Evolutionary conservation across 139 green algal genomes (phyloP).

Genomic region (Edaphochlamys debaryana): DNA sequence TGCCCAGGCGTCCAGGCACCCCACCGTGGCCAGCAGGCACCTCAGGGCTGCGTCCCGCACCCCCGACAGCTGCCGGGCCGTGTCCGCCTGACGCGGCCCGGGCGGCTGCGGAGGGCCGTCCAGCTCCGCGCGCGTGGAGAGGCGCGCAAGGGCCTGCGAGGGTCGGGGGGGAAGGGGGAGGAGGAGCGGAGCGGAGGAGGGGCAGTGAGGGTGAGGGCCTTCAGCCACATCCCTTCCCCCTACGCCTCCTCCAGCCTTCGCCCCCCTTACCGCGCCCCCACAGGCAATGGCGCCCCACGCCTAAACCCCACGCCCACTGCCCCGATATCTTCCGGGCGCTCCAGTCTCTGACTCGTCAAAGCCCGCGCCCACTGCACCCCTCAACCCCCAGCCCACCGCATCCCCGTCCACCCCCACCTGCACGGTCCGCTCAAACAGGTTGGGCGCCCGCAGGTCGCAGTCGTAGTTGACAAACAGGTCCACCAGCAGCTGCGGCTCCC

Average conservation of each 20-base stretch:
- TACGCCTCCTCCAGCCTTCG: too few relatives aligned
- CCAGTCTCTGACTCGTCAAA: too few relatives aligned
- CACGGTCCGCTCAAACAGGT: conserved; percentile 87
- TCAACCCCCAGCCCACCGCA: too few relatives aligned
- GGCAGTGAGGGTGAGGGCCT: too few relatives aligned
- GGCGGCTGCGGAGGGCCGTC: conserved; percentile 16
- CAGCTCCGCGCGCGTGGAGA: conserved; percentile 41
- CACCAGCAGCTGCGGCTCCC: conserved; percentile 78
- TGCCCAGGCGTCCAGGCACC: conserved; percentile 81
- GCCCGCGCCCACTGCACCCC: too few relatives aligned
- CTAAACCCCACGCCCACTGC: too few relatives aligned
- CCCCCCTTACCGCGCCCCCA: too few relatives aligned
- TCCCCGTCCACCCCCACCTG: conserved; percentile 2
- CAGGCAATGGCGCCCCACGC: too few relatives aligned
- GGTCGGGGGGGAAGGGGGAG: too few relatives aligned
- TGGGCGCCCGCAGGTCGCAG: conserved; percentile 85
- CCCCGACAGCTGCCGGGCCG: conserved; percentile 6
- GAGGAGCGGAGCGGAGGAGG: too few relatives aligned
- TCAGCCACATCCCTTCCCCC: too few relatives aligned
- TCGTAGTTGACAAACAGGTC: conserved; percentile 97
- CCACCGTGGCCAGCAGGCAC: conserved; percentile 64
- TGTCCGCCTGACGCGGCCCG: not conserved
- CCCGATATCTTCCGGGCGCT: too few relatives aligned
- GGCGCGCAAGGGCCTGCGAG: conserved; percentile 45
- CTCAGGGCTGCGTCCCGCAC: conserved; percentile 34